Conservation (phyloP, 2,329 filamentous ascomycete genomes). For the Scedosporium aurantiacum region DNA sequence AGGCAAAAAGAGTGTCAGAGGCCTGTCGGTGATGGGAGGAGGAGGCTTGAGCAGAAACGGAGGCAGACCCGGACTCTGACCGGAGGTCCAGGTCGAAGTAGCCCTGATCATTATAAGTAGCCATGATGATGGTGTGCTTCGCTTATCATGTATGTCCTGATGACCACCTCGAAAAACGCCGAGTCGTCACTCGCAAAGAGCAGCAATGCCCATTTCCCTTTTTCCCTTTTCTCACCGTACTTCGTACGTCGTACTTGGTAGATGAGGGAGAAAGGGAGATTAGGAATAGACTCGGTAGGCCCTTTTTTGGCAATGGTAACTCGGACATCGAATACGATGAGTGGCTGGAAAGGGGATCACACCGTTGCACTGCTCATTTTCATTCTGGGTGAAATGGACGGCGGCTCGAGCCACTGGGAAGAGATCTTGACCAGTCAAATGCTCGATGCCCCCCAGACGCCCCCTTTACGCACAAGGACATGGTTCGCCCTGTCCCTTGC, state of each 20-base stretch:
- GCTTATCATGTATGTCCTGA: not conserved
- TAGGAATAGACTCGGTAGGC: slow-evolving; percentile 1
- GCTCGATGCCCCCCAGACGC: not conserved
- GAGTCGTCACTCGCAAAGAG: not conserved
- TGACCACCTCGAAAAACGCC: too few species aligned
- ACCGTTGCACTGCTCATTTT: slow-evolving; percentile 4
- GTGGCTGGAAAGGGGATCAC: slow-evolving; percentile 6
- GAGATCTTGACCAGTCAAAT: not conserved
- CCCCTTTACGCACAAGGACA: not conserved
- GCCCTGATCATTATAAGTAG: not conserved
- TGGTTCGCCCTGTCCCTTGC: slow-evolving; percentile 4
- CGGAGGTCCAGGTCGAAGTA: slow-evolving; percentile 1
- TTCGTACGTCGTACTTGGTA: not conserved
- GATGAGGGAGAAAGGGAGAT: not conserved
- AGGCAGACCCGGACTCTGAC: not conserved
- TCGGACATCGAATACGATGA: slow-evolving; percentile 2
- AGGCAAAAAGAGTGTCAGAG: slow-evolving; percentile 5
- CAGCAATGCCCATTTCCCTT: not conserved
- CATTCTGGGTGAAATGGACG: slow-evolving; percentile 3
- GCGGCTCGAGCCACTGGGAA: slow-evolving; percentile 1
- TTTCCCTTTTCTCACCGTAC: not conserved
- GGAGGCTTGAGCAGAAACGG: not conserved
- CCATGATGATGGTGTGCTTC: not conserved
- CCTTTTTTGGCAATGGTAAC: not conserved
- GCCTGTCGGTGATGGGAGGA: slow-evolving; percentile 1